Evolutionary conservation across 2,329 filamentous ascomycete species (phyloP), one percentile per base, ranked within the genome.

Genomic region (Pseudogymnoascus sp.): DNA sequence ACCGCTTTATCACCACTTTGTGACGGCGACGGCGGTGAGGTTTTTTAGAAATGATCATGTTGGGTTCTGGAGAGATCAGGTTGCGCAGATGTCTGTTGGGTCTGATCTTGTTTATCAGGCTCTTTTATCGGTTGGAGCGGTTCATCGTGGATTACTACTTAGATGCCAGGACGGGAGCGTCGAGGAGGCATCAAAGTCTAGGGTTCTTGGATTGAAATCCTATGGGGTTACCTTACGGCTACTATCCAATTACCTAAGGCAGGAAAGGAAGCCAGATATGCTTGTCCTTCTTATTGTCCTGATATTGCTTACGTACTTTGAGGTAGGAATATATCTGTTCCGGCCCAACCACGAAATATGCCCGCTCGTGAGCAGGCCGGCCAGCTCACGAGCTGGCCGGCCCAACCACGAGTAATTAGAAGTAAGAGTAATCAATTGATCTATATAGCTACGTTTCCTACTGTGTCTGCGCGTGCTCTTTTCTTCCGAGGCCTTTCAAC

Each of bases 1-100:
- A 4, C 67, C 67, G 11, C 60, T 69, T 10, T 69, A 69, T 63
- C 67, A 69, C 42, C 67, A 69, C 50, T 69, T 69, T 59, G 66
- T 69, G 2, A 69, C 67, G 8, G 64, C 63, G n/a, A 69, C 67
- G 3, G 67, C 62, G 0, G 35, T 63, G 1, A 18, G 65, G 4
- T 59, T 69, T 14, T 69, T 69, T 25, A 47, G 67, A 31, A 21
- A 35, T 14, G 67, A 69, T 38, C 67, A 69, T 59, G 38, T 68
- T 5, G 53, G 16, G 1, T 69, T 69, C 23, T 69, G 67, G 67
- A 62, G 67, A 12, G 67, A 69, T 50, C 63, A 69, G 18, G 67
- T 68, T 21, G 67, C 66, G 28, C 67, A 68, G 33, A 68, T 67
- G 63, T 67, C 66, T 5, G 65, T 47, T 62, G 67, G 63, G 14